These are phyloP conservation scores for Aspergillus versicolor DNA, from an alignment of 2,329 filamentous ascomycete species.

Conservation along the genomic window DNA sequence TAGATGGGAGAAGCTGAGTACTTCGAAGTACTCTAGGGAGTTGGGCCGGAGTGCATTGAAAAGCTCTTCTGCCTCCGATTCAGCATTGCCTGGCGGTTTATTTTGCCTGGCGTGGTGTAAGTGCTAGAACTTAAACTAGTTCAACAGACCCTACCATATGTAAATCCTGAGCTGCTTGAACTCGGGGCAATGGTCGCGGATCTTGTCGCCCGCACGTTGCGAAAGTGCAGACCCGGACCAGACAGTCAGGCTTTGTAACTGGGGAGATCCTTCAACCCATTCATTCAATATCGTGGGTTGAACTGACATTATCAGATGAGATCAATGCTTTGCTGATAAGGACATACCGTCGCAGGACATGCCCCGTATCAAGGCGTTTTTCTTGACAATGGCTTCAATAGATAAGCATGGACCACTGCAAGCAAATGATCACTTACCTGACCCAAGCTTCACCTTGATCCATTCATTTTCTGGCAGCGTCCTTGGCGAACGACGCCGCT, in stretches of 20 bases:
- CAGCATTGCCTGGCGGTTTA: conserved; percentile 44
- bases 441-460: conserved; percentile 50
- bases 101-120: conserved; percentile 32
- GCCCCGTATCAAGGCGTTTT: conserved; percentile 56
- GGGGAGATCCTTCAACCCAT: conserved; percentile 61
- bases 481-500: conserved; percentile 23
- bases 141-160: conserved; percentile 38
- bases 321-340: not conserved
- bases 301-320: conserved; percentile 34
- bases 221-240: conserved; percentile 62
- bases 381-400: conserved; percentile 45
- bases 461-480: conserved; percentile 30
- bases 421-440: conserved; percentile 36
- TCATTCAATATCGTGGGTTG: conserved; percentile 52
- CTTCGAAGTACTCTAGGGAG: conserved; percentile 58
- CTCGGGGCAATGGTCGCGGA: conserved; percentile 59
- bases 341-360: conserved; percentile 54
- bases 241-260: conserved; percentile 59
- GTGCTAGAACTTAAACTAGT: not conserved
- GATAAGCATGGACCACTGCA: conserved; percentile 5
- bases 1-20: conserved; percentile 57
- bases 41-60: conserved; percentile 57
- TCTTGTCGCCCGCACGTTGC: conserved; percentile 53
- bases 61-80: conserved; percentile 60
- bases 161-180: conserved; percentile 63